Evolutionary conservation across 257 asterid genomes (phyloP).

Genomic region (Nyctanthes arbortristis): DNA sequence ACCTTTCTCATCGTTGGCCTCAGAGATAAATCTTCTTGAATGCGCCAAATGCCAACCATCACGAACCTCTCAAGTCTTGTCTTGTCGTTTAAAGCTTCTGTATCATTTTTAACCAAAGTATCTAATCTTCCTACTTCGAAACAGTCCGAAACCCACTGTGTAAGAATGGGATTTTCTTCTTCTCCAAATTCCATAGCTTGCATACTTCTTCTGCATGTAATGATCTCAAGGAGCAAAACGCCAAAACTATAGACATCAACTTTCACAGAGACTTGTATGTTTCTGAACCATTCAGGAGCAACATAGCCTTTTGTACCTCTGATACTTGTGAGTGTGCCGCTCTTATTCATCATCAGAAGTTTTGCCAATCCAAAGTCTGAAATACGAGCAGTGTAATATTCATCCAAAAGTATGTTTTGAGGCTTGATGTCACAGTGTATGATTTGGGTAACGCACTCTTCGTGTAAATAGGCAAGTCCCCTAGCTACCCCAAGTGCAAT

Average conservation of each 20-base stretch:
- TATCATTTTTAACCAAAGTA: constrained; percentile 35
- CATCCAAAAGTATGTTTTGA: constrained; percentile 60
- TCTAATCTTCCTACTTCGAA: constrained; percentile 32
- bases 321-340: constrained; percentile 35
- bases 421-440: constrained; percentile 67
- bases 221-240: constrained; percentile 49
- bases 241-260: constrained; percentile 70
- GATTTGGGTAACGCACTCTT: constrained; percentile 52
- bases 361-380: constrained; percentile 68
- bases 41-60: constrained; percentile 70
- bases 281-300: constrained; percentile 68
- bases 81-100: constrained; percentile 38
- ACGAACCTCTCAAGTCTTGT: constrained; percentile 36
- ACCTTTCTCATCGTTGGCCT: constrained; percentile 61
- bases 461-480: constrained; percentile 51
- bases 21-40: constrained; percentile 52
- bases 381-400: constrained; percentile 39
- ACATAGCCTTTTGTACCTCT: constrained; percentile 67
- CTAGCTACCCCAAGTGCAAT: constrained; percentile 48
- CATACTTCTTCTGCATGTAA: constrained; percentile 38
- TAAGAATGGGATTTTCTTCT: constrained; percentile 29
- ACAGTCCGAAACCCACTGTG: constrained; percentile 57
- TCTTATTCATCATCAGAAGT: constrained; percentile 44
- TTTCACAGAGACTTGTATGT: constrained; percentile 37
- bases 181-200: constrained; percentile 26